phyloP scores from a whole-genome alignment of 164 flowering plant genomes.

The Hamamelis virginiana region DNA sequence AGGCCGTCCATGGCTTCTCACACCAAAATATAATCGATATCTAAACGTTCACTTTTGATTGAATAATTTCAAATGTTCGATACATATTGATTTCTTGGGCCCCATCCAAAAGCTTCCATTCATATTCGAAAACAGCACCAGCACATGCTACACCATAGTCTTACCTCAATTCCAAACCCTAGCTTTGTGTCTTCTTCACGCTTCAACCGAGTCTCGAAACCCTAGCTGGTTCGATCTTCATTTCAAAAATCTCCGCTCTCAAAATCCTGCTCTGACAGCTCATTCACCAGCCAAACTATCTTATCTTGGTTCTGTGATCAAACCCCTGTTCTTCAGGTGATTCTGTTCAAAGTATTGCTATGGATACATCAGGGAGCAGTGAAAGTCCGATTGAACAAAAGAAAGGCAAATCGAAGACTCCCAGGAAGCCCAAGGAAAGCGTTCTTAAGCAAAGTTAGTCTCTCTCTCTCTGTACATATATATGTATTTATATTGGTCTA shows the following conservation, averaged over 20 bases:
- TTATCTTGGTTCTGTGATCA: not conserved
- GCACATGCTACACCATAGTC: not conserved
- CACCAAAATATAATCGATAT: too few relatives aligned
- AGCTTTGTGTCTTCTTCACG: not conserved
- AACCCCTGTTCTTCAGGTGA: not conserved
- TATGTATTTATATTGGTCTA: not conserved
- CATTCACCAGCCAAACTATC: too few relatives aligned
- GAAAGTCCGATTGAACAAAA: conserved; percentile 53
- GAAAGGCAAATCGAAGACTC: conserved; percentile 56
- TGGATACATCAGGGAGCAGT: conserved; percentile 48
- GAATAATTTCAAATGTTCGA: not conserved
- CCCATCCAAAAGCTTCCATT: not conserved
- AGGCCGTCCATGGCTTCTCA: too few relatives aligned
- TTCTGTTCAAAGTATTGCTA: conserved; percentile 6
- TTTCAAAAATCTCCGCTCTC: not conserved
- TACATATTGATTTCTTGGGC: not conserved
- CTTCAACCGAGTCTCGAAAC: not conserved
- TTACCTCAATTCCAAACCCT: not conserved
- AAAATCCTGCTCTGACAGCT: too few relatives aligned
- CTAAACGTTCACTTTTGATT: too few relatives aligned
- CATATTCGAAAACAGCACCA: not conserved
- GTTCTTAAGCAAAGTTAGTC: conserved; percentile 81
- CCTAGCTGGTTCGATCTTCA: not conserved
- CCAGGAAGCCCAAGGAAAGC: conserved; percentile 63
- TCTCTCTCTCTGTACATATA: conserved; percentile 17